Base-by-base conservation (phyloP, 202 grass and related monocot species). In the Brachypodium distachyon region DNA sequence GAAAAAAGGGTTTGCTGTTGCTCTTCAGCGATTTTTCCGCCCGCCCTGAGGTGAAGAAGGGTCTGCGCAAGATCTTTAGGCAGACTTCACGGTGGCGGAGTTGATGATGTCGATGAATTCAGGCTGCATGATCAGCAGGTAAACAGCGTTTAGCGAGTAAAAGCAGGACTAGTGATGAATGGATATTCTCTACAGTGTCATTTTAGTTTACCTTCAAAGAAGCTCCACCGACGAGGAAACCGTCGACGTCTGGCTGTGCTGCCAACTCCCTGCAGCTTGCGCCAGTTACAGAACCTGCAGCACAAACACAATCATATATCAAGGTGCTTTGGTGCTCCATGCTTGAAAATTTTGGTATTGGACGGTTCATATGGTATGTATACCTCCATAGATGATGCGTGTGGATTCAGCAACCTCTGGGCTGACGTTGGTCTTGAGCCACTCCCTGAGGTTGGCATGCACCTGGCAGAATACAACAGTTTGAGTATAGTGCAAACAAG, bases 101-200 rank as follows among this genome's bases (percentile, higher is more conserved):
- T 94, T 97, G 89, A 97, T 97, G 87, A 97, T 97, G 80, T 97
- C 94, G 1, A 94, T 88, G 88, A 97, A 97, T 73, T 97, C 94
- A 6, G 91, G 86, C 94, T 97, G 43, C 59, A 83, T 4, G 6
- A 27, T 12, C 12, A 56, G 63, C 8, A 56, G 12, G 47, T 19
- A 18, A 10, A 49, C 56, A 48, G 38, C 12, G 38, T 72, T 88
- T 27, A 88, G 81, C 12, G 12, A 61, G 61, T 5, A 16, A 46
- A 10, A 63, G 13, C 5, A 16, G 23, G 19, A 42, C 34, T 19
- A n/a, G n/a, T 60, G 1, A 21, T 11, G 6, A n/a, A 49, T 28
- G 48, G 38, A 36, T 16, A 42, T 25, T 62, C 26, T 53, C 26
- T 53, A 16, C 9, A 11, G 3, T 18, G 17, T 61, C 1, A 59